phyloP scores from a whole-genome alignment of 805 yeast genomes.

The Lipomyces sp. region DNA sequence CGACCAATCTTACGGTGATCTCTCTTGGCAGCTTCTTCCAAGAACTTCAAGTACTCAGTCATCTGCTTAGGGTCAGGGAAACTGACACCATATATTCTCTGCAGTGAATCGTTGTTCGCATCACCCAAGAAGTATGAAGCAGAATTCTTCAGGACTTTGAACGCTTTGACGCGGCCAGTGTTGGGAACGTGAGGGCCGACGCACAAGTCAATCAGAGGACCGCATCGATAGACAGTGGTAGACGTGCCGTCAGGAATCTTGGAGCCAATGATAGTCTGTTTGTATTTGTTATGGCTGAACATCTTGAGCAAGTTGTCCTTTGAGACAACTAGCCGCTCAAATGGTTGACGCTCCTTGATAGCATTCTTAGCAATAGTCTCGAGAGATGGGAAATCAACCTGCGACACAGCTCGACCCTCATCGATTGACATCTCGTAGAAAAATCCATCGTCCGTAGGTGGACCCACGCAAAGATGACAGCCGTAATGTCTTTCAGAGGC shows the following conservation, averaged over 20 bases:
- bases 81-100: conserved; percentile 95
- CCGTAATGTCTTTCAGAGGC: conserved; percentile 96
- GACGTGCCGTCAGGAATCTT: conserved; percentile 96
- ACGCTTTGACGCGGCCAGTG: conserved; percentile 93
- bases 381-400: conserved; percentile 78
- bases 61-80: conserved; percentile 97
- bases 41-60: conserved; percentile 92
- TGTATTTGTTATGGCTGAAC: conserved; percentile 96
- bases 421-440: conserved; percentile 93
- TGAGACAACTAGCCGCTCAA: conserved; percentile 88
- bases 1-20: conserved; percentile 91
- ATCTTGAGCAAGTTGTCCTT: conserved; percentile 89
- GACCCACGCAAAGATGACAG: conserved; percentile 90
- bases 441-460: conserved; percentile 97
- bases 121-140: conserved; percentile 97
- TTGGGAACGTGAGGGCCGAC: conserved; percentile 98
- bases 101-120: conserved; percentile 88
- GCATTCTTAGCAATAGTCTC: conserved; percentile 88
- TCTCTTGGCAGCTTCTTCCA: conserved; percentile 94
- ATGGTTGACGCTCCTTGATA: conserved; percentile 92
- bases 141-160: conserved; percentile 92
- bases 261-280: conserved; percentile 80
- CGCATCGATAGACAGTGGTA: conserved; percentile 97
- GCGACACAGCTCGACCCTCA: conserved; percentile 72
- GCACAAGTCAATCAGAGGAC: conserved; percentile 95